Evolutionary conservation across 2,329 filamentous ascomycete genomes (phyloP).

Genomic region (Chaetomiaceae sp.): DNA sequence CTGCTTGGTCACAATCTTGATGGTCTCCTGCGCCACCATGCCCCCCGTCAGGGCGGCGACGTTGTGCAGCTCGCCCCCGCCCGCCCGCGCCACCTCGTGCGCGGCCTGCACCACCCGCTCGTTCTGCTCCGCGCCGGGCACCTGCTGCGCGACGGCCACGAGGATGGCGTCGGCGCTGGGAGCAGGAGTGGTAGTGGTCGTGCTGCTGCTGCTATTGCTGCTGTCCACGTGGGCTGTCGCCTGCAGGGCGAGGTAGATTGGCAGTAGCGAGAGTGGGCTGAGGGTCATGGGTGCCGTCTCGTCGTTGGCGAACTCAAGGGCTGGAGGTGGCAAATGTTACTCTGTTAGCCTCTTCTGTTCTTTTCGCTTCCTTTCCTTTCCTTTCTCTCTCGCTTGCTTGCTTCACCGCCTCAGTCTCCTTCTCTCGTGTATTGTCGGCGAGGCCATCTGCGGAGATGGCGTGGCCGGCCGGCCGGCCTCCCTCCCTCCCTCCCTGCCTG

Average conservation of each 20-base stretch:
- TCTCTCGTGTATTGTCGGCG: neutral
- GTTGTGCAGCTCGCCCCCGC: slow-evolving; percentile 86
- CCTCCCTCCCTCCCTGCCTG: neutral
- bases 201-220: neutral
- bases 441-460: no score
- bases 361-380: neutral
- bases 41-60: slow-evolving; percentile 83
- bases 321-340: slow-evolving; percentile 38
- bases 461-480: no score
- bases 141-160: slow-evolving; percentile 38
- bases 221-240: slow-evolving; percentile 44
- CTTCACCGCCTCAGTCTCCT: neutral
- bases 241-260: slow-evolving; percentile 64
- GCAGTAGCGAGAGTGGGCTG: slow-evolving; percentile 57
- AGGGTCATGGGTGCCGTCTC: slow-evolving; percentile 45
- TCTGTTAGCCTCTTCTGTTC: slow-evolving; percentile 11
- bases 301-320: slow-evolving; percentile 51
- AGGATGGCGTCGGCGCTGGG: slow-evolving; percentile 53
- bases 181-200: slow-evolving; percentile 37
- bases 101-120: slow-evolving; percentile 51
- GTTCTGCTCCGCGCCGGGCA: slow-evolving; percentile 46
- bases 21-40: slow-evolving; percentile 93
- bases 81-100: slow-evolving; percentile 68
- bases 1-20: slow-evolving; percentile 78
- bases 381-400: neutral